Evolutionary conservation across 495 filamentous ascomycete species (phyloP).

Genomic region (Penicillium ochrochloron): DNA sequence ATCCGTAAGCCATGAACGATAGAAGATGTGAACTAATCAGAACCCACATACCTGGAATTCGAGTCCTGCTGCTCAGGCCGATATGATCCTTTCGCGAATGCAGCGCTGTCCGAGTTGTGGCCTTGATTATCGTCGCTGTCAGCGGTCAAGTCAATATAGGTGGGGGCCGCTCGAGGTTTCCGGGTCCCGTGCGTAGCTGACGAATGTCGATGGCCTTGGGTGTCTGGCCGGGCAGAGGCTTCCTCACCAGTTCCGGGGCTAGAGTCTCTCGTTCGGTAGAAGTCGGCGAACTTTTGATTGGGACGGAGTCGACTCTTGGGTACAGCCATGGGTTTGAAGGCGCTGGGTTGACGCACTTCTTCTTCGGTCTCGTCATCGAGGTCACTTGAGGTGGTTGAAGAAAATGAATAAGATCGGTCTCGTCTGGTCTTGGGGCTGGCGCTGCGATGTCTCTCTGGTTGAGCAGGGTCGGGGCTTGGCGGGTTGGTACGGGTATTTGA

Average conservation of each 20-base stretch:
- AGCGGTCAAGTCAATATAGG: conserved; percentile 29
- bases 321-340: conserved; percentile 46
- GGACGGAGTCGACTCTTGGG: conserved; percentile 49
- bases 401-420: conserved; percentile 32
- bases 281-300: conserved; percentile 42
- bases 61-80: conserved; percentile 23
- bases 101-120: conserved; percentile 46
- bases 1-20: not conserved
- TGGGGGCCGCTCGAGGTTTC: conserved; percentile 20
- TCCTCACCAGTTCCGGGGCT: conserved; percentile 42
- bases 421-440: conserved; percentile 44
- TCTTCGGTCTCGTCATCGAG: conserved; percentile 37
- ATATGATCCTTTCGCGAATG: conserved; percentile 31
- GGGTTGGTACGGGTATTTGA: conserved; percentile 42
- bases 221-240: conserved; percentile 15
- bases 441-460: conserved; percentile 42
- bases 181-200: conserved; percentile 14
- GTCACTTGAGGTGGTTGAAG: conserved; percentile 49
- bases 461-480: conserved; percentile 36
- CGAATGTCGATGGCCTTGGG: conserved; percentile 11
- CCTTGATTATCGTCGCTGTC: conserved; percentile 38
- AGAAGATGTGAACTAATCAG: too few species aligned
- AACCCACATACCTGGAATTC: conserved; percentile 27
- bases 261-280: conserved; percentile 30
- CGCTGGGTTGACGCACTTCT: conserved; percentile 20